Evolutionary conservation across 2,329 filamentous ascomycete genomes (phyloP).

Genomic region (Trichophyton verrucosum): DNA sequence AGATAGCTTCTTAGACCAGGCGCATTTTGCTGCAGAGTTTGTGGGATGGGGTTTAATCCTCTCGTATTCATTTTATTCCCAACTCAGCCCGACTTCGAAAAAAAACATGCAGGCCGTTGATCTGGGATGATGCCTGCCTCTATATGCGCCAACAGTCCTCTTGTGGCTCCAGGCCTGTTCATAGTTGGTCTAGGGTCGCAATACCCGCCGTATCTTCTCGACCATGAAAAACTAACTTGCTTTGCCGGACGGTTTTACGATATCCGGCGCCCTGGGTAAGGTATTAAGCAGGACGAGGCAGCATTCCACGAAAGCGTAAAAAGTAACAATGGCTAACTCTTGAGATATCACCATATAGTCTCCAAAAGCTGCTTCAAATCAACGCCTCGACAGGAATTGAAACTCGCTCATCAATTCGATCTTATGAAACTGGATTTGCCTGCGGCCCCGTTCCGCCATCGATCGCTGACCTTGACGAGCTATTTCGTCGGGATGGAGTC

Average conservation of each 20-base stretch:
- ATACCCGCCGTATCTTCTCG: neutral
- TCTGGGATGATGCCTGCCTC: too few species aligned
- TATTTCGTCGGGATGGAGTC: neutral
- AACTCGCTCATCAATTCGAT: neutral
- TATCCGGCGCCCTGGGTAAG: neutral
- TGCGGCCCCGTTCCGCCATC: neutral
- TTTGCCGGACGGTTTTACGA: neutral
- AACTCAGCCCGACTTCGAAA: too few species aligned
- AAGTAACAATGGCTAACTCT: neutral
- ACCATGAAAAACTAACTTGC: neutral
- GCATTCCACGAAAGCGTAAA: neutral
- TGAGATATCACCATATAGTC: neutral
- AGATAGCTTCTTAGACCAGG: too few species aligned
- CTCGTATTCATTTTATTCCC: too few species aligned
- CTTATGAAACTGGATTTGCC: neutral
- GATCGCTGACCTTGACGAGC: neutral
- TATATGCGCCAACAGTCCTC: too few species aligned
- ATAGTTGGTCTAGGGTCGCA: conserved; percentile 14
- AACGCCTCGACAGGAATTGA: neutral
- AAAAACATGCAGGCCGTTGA: too few species aligned
- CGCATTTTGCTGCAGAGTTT: too few species aligned
- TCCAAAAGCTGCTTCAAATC: neutral
- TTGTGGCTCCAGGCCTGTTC: conserved; percentile 5
- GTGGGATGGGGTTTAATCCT: too few species aligned
- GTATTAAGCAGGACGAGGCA: neutral